Base-by-base conservation (phyloP, 768 basidiomycete genomes). In the Hypsizygus marmoreus region DNA sequence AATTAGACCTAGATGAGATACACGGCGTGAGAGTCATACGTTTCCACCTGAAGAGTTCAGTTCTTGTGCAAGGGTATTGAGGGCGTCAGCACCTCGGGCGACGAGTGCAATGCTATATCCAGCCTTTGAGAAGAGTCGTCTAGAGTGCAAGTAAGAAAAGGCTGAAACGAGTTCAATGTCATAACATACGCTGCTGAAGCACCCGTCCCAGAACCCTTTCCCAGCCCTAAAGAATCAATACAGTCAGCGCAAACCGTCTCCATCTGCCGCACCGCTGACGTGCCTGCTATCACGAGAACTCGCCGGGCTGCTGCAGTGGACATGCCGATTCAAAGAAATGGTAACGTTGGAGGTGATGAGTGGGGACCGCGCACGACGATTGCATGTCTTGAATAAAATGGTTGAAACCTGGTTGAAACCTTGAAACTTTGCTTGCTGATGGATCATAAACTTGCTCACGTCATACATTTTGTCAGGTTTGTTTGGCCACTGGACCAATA, bases 61-160 rank as follows among this genome's bases (percentile, higher is more conserved):
- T 45, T 81, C 77, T 11, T 70, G 61, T 10, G 81, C 76, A 4
- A 84, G 62, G 25, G 63, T 67, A 32, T 75, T 62, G n/a, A 86
- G 68, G 22, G 73, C 58, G 13, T 76, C 75, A 2, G 69, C 58
- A 11, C 79, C 76, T 30, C 84, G 72, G 11, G 84, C 82, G 29
- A 88, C 69, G 37, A 88, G 66, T 1, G 84, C 86, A 23, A 87
- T 72, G 31, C 70, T 76, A 57, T 85, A 88, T 0, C 85, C 85
- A 23, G 74, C 64, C 54, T 77, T 77, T 5, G 79, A 71, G 49
- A 85, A 84, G 11, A 76, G 58, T 23, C 79, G 81, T 14, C 83
- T 84, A 51, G 7, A 47, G 13, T 36, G 3, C 14, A 31, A 19
- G 3, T n/a, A n/a, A n/a, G n/a, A n/a, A n/a, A n/a, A n/a, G n/a